Base-by-base conservation (phyloP, 2,329 filamentous ascomycete species). In the Chaetomium globosum region DNA sequence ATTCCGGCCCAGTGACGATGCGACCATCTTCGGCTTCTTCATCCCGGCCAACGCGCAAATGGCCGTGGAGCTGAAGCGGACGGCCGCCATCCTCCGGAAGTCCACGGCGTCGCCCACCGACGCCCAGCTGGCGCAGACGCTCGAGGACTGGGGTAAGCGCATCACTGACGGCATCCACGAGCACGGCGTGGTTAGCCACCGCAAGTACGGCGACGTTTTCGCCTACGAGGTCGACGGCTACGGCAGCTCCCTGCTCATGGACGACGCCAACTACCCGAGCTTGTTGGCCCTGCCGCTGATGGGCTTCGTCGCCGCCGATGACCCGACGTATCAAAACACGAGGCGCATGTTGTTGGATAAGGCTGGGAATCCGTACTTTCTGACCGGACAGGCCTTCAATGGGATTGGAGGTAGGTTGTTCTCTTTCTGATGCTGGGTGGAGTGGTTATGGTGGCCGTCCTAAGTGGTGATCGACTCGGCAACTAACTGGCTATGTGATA, bases 11-110 rank as follows among this genome's bases (percentile, higher is more conserved):
- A 96, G 92, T 69, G 95, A 99, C 73, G 95, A 99, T 76, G 92
- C 95, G 2, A 96, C 93, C 0, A 97, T 95, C 46, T 82, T 99
- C 3, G 93, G 93, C 53, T 99, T 92, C 81, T 92, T 97, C 75
- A 96, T 99, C 70, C 95, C 95, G 0, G 89, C 92, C 46, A 99
- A 99, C 74, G 95, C 95, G 28, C 94, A 96, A 89, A 97, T 99
- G 84, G 89, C 92, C 2, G 91, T 94, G 0, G 93, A 99, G 77
- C 82, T 99, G 30, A 86, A 88, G 68, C 88, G 91, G 51, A 88
- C 91, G 0, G 87, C 92, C 0, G 80, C 82, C 6, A 82, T 96
- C 23, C 83, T 98, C n/a, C 79, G 19, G 19, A 26, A 80, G 60
- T 80, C 81, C 6, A 85, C 82, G 1, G 65, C 66, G 7, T 59